Percentiles rank a stretch among this genome's conserved stretches.
Conservation (phyloP, 1,284 basidiomycete genomes). For the Flammula alnicola region DNA sequence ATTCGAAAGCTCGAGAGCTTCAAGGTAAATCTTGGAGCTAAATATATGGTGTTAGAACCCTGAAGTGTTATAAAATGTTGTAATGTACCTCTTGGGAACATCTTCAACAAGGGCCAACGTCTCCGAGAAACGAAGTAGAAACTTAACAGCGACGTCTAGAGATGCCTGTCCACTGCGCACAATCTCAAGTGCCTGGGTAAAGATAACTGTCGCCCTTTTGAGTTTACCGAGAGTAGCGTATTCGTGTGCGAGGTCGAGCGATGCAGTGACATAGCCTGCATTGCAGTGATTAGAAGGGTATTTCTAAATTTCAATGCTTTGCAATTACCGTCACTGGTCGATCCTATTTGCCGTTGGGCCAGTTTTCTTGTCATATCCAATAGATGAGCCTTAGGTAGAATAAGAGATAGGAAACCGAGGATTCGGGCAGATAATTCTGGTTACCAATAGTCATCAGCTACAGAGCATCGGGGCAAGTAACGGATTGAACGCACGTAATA, state of each 20-base stretch:
- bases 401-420: slow-evolving; percentile 64
- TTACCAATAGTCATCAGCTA: slow-evolving; percentile 11
- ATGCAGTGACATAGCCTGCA: slow-evolving; percentile 68
- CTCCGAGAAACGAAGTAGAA: slow-evolving; percentile 71
- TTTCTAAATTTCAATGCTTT: not conserved
- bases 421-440: slow-evolving; percentile 67
- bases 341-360: slow-evolving; percentile 45
- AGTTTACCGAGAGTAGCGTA: slow-evolving; percentile 79
- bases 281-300: not conserved
- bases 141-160: slow-evolving; percentile 54
- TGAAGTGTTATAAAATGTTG: slow-evolving; percentile 6
- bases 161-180: slow-evolving; percentile 48
- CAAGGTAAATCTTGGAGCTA: slow-evolving; percentile 60
- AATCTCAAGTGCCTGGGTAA: slow-evolving; percentile 56
- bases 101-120: slow-evolving; percentile 68
- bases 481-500: slow-evolving; percentile 58
- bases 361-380: slow-evolving; percentile 52
- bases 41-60: not conserved
- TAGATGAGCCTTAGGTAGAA: slow-evolving; percentile 58
- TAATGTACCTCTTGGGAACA: slow-evolving; percentile 58
- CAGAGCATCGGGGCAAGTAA: slow-evolving; percentile 14
- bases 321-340: slow-evolving; percentile 54
- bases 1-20: slow-evolving; percentile 56
- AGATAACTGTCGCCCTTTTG: slow-evolving; percentile 66
- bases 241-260: slow-evolving; percentile 75